Conservation (phyloP, 208 protist species). For the Strigomonas culicis region DNA sequence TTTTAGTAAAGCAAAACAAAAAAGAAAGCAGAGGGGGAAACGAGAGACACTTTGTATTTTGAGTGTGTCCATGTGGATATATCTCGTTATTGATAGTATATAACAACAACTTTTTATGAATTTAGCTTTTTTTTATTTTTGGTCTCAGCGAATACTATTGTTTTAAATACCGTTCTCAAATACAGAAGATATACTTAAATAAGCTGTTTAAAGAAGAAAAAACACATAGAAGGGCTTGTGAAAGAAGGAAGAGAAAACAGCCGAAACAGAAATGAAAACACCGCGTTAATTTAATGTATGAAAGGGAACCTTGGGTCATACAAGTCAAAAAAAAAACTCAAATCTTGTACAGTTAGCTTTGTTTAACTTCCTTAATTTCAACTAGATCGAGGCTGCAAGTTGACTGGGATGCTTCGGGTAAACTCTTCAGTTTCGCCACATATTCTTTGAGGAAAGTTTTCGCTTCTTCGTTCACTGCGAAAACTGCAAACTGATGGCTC, state of each 20-base stretch:
- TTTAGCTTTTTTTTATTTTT: background rate
- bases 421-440: slow-evolving; percentile 30
- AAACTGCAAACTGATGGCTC: slow-evolving; percentile 56
- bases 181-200: background rate
- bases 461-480: slow-evolving; percentile 45
- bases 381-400: slow-evolving; percentile 44
- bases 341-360: background rate
- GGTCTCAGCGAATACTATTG: background rate
- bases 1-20: background rate
- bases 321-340: background rate
- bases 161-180: background rate
- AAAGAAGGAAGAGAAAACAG: background rate
- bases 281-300: background rate
- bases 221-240: background rate
- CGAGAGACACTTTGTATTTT: background rate
- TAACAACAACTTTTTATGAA: background rate
- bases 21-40: slow-evolving; percentile 10
- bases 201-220: background rate
- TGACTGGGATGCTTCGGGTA: slow-evolving; percentile 20
- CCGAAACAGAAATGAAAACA: slow-evolving; percentile 12
- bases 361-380: slow-evolving; percentile 25
- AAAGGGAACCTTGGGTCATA: background rate
- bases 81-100: background rate
- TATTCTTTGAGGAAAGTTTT: slow-evolving; percentile 43
- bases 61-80: background rate